phyloP scores from a whole-genome alignment of 805 yeast species.

The Zygoascus biomembranicola region DNA sequence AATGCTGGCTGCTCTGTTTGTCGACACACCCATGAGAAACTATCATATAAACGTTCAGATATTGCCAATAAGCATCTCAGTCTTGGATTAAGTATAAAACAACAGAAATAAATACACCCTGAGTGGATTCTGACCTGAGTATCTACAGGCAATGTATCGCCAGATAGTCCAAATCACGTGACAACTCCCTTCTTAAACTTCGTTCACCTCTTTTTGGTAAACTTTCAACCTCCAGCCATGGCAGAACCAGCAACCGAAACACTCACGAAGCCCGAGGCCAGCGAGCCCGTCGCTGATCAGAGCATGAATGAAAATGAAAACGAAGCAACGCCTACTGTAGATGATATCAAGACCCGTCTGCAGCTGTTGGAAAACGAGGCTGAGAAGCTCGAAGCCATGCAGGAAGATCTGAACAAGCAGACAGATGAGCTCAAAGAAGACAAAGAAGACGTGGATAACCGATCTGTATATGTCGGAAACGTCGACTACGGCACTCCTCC shows the following conservation, averaged over 20 bases:
- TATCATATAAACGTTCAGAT: no score
- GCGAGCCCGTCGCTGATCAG: not conserved
- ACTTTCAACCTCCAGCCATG: not conserved
- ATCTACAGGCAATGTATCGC: no score
- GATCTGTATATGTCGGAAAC: constrained; percentile 75
- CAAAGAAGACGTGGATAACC: constrained; percentile 62
- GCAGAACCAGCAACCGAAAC: not conserved
- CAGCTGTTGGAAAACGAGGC: constrained; percentile 57
- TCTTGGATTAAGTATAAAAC: no score
- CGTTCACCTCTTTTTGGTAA: no score
- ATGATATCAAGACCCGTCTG: constrained; percentile 37
- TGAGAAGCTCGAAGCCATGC: constrained; percentile 50
- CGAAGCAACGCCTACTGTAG: constrained; percentile 14
- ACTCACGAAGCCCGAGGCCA: not conserved
- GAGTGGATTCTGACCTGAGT: no score
- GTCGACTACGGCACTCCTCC: constrained; percentile 77
- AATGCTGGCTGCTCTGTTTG: no score
- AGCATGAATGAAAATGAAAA: not conserved
- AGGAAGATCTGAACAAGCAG: constrained; percentile 39
- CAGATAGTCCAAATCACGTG: no score
- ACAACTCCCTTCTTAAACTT: no score
- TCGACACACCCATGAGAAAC: no score
- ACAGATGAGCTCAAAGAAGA: constrained; percentile 36
- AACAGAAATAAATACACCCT: no score
- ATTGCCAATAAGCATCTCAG: no score